These are phyloP conservation scores for Cephaloascus albidus DNA, from an alignment of 805 yeast species.

Conservation along the genomic window DNA sequence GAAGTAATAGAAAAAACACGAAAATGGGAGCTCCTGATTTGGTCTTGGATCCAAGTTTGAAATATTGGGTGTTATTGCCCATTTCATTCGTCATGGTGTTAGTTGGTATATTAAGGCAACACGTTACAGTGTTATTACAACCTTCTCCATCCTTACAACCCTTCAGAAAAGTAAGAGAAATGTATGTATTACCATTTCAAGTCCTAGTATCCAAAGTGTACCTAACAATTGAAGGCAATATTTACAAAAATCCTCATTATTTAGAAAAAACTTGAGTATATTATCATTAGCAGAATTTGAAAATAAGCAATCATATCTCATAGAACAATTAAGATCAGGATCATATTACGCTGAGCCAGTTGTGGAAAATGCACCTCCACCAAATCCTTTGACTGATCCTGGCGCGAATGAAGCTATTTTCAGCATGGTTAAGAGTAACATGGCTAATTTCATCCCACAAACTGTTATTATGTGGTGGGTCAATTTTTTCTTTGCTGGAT, in stretches of 20 bases:
- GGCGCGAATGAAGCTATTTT: slow-evolving; percentile 62
- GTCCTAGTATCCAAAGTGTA: neutral
- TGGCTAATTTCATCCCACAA: slow-evolving; percentile 84
- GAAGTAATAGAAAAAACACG: slow-evolving; percentile 2
- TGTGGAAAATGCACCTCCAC: slow-evolving; percentile 24
- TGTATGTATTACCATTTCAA: slow-evolving; percentile 9
- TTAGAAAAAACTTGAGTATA: slow-evolving; percentile 45
- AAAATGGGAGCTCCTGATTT: slow-evolving; percentile 35
- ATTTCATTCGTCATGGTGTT: slow-evolving; percentile 84
- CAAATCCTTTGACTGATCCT: slow-evolving; percentile 66
- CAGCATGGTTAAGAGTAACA: slow-evolving; percentile 70
- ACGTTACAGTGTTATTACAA: slow-evolving; percentile 51
- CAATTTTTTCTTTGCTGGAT: slow-evolving; percentile 86
- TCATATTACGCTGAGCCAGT: slow-evolving; percentile 44
- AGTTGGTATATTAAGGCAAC: slow-evolving; percentile 71
- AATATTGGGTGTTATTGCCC: slow-evolving; percentile 87
- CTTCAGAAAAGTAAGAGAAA: slow-evolving; percentile 45
- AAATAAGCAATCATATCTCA: slow-evolving; percentile 37
- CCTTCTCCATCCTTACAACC: slow-evolving; percentile 48
- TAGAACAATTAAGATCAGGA: slow-evolving; percentile 39
- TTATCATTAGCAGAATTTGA: slow-evolving; percentile 45
- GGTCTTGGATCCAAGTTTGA: slow-evolving; percentile 70
- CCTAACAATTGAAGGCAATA: slow-evolving; percentile 32
- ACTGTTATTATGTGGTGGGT: slow-evolving; percentile 96
- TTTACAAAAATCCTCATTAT: slow-evolving; percentile 46